Base-by-base conservation (phyloP, 495 filamentous ascomycete species). In the Aspergillus egyptiacus region DNA sequence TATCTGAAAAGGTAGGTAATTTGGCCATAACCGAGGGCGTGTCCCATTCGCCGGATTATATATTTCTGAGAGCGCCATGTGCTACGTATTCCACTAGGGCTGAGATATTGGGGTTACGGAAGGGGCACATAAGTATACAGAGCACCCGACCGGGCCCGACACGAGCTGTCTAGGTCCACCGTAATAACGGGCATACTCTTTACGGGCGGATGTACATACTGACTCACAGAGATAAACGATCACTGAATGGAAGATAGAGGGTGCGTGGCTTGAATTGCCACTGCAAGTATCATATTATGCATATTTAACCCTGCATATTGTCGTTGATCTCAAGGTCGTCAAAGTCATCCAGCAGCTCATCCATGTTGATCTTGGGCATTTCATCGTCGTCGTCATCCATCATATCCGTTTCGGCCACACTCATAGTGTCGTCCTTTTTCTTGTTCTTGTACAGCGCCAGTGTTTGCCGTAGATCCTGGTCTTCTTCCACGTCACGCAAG, bases 401-500 rank as follows among this genome's bases (percentile, higher is more conserved):
- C 53, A 82, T 82, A 74, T 84, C 65, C 43, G 57, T 61, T 1
- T 42, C 48, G 22, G 48, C 40, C 32, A 51, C 55, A 22, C 42
- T 51, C 34, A 41, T 41, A 75, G 81, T 50, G 15, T 48, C 40
- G n/a, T 47, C 33, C 32, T 62, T 62, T 38, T 77, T 67, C 47
- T 76, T 68, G 38, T 68, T 69, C 74, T 95, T 96, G 68, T 95
- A 99, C 58, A 99, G 58, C 45, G 86, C 85, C 59, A 97, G 64
- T 4, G 89, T 89, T 41, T 79, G 71, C 22, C 91, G 76, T 41
- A 99, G 73, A 56, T 99, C 94, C 31, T 83, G 75, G 63, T 99
- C 94, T 63, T 96, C 90, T 66, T 99, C 94, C 9, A 99, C 85
- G 66, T 97, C 94, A 32, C 87, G 81, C 70, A 99, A 70, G 80